Base-by-base conservation (phyloP, 768 basidiomycete species). In the Fibroporia radiculosa region DNA sequence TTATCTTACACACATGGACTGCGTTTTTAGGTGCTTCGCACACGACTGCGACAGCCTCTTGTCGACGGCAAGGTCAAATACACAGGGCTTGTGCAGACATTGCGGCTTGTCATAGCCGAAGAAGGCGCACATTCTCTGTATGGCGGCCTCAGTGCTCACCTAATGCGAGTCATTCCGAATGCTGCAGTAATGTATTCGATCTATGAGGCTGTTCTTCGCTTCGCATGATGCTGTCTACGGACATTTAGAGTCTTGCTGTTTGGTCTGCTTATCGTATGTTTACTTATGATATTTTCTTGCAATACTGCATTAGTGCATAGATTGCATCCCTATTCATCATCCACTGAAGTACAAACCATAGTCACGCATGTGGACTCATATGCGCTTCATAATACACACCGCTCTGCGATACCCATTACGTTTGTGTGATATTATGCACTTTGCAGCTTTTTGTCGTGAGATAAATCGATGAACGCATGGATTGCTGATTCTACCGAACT, bases 121-220 rank as follows among this genome's bases (percentile, higher is more conserved):
- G 96, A 99, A 60, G 96, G 93, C 20, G 79, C 78, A 1, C 73
- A 80, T 32, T 80, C 86, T 3, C 61, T 98, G 16, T 98, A 99
- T 56, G 85, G 90, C 26, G 96, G 96, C 8, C 75, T 99, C 44
- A 85, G 83, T 43, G 93, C 96, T 0, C 96, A 98, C 62, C 72
- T 99, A 46, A 84, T 99, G 78, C 83, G 96, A 40, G 93, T 97
- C 46, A 89, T 99, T 3, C 95, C 95, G 6, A 99, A 99, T 55
- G 95, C 95, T 0, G 87, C 85, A 1, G 89, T 93, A 52, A 97
- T 98, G 95, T 99, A 84, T 67, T 82, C 81, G 49, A 92, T 96
- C 58, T 97, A 97, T 58, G 93, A 98, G 62, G 80, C 84, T 20
- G 70, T 82, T 24, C 67, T 93, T 24, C 71, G 80, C 8, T 46